These are phyloP conservation scores for Collybiopsis confluens DNA, from an alignment of 768 basidiomycete genomes.

Conservation along the genomic window DNA sequence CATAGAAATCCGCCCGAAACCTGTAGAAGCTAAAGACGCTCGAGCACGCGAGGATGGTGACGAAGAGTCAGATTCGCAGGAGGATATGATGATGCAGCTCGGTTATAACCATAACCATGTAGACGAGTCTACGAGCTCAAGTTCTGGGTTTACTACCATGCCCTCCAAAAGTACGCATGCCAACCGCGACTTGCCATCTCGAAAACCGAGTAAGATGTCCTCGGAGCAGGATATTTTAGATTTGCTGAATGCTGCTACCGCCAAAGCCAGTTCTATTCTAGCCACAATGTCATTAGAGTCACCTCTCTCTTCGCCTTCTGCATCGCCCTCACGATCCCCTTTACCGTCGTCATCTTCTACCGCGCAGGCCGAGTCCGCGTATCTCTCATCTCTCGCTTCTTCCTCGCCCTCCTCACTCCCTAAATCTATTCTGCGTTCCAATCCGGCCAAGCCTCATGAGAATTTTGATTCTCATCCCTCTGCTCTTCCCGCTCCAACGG, in stretches of 20 bases:
- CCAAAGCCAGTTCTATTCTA: not conserved
- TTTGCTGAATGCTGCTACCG: not conserved
- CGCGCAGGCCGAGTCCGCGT: too few relatives aligned
- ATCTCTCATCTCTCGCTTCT: too few relatives aligned
- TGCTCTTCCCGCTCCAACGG: not conserved
- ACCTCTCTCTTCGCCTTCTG: not conserved
- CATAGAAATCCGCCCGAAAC: not conserved
- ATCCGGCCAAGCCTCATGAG: not conserved
- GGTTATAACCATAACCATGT: not conserved
- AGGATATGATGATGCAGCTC: not conserved
- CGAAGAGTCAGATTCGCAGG: not conserved
- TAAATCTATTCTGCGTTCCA: too few relatives aligned
- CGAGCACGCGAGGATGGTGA: not conserved
- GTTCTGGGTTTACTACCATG: not conserved
- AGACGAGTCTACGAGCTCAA: not conserved
- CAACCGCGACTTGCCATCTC: not conserved
- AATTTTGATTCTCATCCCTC: not conserved
- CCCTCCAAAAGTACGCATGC: not conserved
- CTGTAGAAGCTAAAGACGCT: not conserved
- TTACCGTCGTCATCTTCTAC: too few relatives aligned
- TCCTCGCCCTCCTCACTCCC: too few relatives aligned
- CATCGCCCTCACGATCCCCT: not conserved
- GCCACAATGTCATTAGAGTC: not conserved
- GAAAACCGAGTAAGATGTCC: too few relatives aligned
- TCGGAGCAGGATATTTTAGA: not conserved